Base-by-base conservation (phyloP, 306 rosid genomes). In the Gillenia trifoliata region DNA sequence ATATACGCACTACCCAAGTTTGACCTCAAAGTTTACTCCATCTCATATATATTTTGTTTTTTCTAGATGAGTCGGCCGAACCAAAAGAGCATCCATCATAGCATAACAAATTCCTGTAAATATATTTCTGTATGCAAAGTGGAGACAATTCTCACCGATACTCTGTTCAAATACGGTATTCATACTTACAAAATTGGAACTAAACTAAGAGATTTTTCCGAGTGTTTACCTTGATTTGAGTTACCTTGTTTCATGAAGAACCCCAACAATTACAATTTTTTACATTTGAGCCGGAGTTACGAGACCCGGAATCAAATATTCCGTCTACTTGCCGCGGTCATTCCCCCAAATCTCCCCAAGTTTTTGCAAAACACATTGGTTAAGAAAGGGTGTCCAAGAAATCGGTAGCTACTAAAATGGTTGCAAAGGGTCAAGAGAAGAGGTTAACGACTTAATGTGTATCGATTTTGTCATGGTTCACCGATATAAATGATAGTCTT, bases 401-500 rank as follows among this genome's bases (percentile, higher is more conserved):
- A 12, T 54, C 16, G 41, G 38, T 16, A 3, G 25, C 79, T 20
- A 43, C 47, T 11, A 34, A 25, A 60, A 54, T 49, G 72, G 74
- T 52, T 47, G 80, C 66, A 75, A 64, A 72, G 25, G 70, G 66
- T 25, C 25, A 64, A 77, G 66, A 28, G 71, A 71, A 82, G 63
- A 59, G 64, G 61, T 80, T 83, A 86, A 52, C 77, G 65, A 65
- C 59, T 83, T 84, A 88, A 67, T 76, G 69, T 61, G 88, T 38
- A 75, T 79, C 67, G 54, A 83, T 78, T 75, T 78, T 78, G 74
- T 79, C 85, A 71, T 78, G 87, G 65, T 82, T 87, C 75, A 82
- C 87, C 67, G 82, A 88, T 55, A 84, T 56, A 62, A 83, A 52
- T 6, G 96, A 86, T 40, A 94, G 76, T 79, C 98, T 90, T 79